Evolutionary conservation across 2,329 filamentous ascomycete species (phyloP), one percentile per base, ranked within the genome.

Genomic region (Magnaporthiopsis rhizophila): DNA sequence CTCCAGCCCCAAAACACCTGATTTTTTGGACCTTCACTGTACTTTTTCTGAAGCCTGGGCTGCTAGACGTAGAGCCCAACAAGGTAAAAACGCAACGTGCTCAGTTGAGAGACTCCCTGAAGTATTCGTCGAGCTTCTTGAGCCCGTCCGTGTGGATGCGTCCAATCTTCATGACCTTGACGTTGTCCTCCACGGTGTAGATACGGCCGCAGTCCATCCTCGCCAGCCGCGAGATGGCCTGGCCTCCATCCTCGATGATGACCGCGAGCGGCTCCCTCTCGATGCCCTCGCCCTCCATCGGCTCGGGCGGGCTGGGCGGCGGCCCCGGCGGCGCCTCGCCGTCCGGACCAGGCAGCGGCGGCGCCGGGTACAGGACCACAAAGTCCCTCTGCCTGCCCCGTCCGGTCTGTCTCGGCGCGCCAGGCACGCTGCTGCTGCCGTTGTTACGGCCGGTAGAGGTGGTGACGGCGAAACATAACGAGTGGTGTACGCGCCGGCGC

Each of bases 391-490:
- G 59, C 9, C 69, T 65, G 0, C 67, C 67, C 3, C 66, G 62
- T 59, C 45, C 62, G 8, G 56, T 21, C 63, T 21, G 18, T 21
- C 45, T 21, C 45, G 45, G 45, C 6, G 4, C 45, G 7, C 45
- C 45, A 21, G 45, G 45, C 18, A n/a, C 21, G 45, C n/a, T n/a
- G 45, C 64, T 67, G 30, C 60, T 53, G 15, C 60, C 26, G 64
- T 32, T 38, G 36, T 38, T 38, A 13, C 36, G 36, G 36, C 56
- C 65, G 26, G 57, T 65, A 32, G 65, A 69, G 12, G 69, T 70
- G 3, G 69, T 70, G 65, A 72, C 70, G 61, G 65, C 62, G 64
- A 72, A 69, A 66, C 71, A 72, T 2, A 72, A 65, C 3, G 70
- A 68, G 66, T 72, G 67, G 65, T 69, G 66, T 57, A 66, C 64